Conservation (phyloP, 2,329 filamentous ascomycete species). For the Fusarium avenaceum region DNA sequence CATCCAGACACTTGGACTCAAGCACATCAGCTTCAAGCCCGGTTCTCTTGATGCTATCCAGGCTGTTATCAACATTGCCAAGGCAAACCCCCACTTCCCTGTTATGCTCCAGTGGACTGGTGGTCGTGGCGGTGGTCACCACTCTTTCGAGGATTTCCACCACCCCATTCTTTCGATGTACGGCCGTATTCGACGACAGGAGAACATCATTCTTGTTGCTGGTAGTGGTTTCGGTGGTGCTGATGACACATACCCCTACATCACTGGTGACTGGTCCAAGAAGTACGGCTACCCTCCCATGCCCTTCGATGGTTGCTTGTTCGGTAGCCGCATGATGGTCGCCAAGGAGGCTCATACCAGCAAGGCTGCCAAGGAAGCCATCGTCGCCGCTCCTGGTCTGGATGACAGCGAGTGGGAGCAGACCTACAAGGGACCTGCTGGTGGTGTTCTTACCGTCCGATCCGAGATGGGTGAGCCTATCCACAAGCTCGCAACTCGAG, state of each 20-base stretch:
- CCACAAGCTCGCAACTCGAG: slow-evolving; percentile 96
- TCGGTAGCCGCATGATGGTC: slow-evolving; percentile 95
- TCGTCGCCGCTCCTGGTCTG: slow-evolving; percentile 86
- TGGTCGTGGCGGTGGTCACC: slow-evolving; percentile 91
- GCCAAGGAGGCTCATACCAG: slow-evolving; percentile 93
- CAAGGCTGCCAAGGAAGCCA: slow-evolving; percentile 88
- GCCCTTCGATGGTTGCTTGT: slow-evolving; percentile 93
- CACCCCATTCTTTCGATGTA: slow-evolving; percentile 94
- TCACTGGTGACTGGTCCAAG: slow-evolving; percentile 90
- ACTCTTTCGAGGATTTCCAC: slow-evolving; percentile 96
- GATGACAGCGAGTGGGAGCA: slow-evolving; percentile 90
- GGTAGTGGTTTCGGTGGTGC: slow-evolving; percentile 93
- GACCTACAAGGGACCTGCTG: slow-evolving; percentile 90
- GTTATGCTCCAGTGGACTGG: slow-evolving; percentile 95
- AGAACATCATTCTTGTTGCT: slow-evolving; percentile 90
- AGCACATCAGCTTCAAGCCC: slow-evolving; percentile 95
- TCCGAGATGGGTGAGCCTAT: slow-evolving; percentile 99
- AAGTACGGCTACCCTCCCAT: slow-evolving; percentile 90
- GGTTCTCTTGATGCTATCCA: slow-evolving; percentile 91
- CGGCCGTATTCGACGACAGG: slow-evolving; percentile 83
- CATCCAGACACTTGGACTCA: slow-evolving; percentile 90
- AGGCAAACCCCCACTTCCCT: slow-evolving; percentile 94
- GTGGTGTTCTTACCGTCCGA: slow-evolving; percentile 94
- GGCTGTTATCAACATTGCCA: slow-evolving; percentile 90
- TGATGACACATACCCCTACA: slow-evolving; percentile 91